phyloP scores from a whole-genome alignment of 768 basidiomycete species.

The Lanmaoa rubissima region DNA sequence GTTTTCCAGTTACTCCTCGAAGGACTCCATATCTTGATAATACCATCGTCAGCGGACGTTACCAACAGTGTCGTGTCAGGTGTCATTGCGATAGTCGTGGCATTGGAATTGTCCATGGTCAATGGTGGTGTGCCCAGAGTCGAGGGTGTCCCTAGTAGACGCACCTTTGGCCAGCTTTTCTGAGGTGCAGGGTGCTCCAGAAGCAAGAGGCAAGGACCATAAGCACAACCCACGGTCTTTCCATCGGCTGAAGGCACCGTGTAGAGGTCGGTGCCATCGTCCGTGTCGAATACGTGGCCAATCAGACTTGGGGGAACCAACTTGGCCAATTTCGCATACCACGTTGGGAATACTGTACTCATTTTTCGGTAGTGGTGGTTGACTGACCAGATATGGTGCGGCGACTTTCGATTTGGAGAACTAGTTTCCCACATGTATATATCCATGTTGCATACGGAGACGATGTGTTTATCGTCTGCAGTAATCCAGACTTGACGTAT shows the following conservation, averaged over 20 bases:
- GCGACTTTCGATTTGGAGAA: constrained; percentile 6
- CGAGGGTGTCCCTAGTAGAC: not conserved
- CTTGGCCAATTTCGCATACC: constrained; percentile 13
- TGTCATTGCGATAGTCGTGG: constrained; percentile 9
- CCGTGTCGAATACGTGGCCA: constrained; percentile 3
- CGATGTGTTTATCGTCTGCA: constrained; percentile 10
- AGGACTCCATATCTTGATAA: constrained; percentile 13
- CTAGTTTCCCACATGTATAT: constrained; percentile 14
- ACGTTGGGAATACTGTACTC: constrained; percentile 9
- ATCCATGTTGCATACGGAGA: constrained; percentile 15
- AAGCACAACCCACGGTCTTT: constrained; percentile 1
- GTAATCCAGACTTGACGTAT: constrained; percentile 20
- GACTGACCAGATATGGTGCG: constrained; percentile 14
- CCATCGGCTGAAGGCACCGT: constrained; percentile 10
- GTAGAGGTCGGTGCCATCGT: constrained; percentile 7
- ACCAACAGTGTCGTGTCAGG: constrained; percentile 8
- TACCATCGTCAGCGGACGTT: constrained; percentile 5
- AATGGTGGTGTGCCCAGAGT: constrained; percentile 11
- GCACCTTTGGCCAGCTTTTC: constrained; percentile 5
- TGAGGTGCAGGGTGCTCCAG: not conserved
- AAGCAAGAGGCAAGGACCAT: not conserved
- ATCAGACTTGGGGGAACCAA: constrained; percentile 5
- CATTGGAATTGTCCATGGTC: not conserved
- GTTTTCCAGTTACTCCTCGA: constrained; percentile 6
- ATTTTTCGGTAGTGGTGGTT: constrained; percentile 7